Evolutionary conservation across 768 basidiomycete genomes (phyloP).

Genomic region (Calocybe cyanea): DNA sequence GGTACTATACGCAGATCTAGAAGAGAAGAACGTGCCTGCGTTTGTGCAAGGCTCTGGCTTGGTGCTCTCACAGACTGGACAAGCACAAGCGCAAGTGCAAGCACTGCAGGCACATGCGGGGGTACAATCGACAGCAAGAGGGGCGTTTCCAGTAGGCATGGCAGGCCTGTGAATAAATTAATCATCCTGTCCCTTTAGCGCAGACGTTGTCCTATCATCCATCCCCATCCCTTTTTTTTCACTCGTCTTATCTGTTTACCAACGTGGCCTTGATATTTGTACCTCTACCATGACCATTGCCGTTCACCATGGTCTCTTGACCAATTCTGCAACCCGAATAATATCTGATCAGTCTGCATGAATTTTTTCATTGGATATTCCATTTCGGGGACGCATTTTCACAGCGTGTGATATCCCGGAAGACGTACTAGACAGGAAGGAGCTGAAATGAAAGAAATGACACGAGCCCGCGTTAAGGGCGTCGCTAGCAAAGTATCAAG

Average conservation of each 20-base stretch:
- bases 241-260: conserved; percentile 12
- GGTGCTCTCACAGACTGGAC: conserved; percentile 33
- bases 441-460: too few relatives aligned
- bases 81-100: conserved; percentile 39
- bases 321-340: conserved; percentile 1
- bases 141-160: conserved; percentile 50
- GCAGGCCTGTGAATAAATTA: conserved; percentile 41
- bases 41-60: conserved; percentile 52
- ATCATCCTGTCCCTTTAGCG: conserved; percentile 4
- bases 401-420: too few relatives aligned
- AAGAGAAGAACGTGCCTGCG: conserved; percentile 66
- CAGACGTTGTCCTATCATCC: conserved; percentile 7
- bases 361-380: too few relatives aligned
- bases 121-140: conserved; percentile 34
- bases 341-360: conserved; percentile 5
- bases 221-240: conserved; percentile 1
- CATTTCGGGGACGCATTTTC: too few relatives aligned
- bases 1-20: conserved; percentile 69
- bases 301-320: neutral
- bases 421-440: too few relatives aligned
- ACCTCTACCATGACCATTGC: conserved; percentile 12
- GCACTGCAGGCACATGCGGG: conserved; percentile 23
- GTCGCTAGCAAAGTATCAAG: too few relatives aligned
- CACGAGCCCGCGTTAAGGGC: too few relatives aligned
- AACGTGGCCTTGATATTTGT: conserved; percentile 18